These are phyloP conservation scores for Lentinula boryana DNA, from an alignment of 768 basidiomycete species.

Conservation along the genomic window DNA sequence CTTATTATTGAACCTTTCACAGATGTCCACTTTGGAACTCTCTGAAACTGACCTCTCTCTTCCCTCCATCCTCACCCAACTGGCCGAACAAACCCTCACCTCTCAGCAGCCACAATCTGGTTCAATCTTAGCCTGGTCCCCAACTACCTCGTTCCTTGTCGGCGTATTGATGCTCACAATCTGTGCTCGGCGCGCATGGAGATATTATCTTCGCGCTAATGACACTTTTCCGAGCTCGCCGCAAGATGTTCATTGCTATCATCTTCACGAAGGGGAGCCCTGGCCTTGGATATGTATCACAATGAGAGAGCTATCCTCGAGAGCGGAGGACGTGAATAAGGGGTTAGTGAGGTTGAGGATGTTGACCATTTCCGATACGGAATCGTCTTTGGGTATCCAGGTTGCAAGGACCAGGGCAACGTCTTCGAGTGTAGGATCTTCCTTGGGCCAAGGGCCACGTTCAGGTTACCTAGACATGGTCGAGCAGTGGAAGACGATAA, in stretches of 20 bases:
- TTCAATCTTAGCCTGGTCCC: not conserved
- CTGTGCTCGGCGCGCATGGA: not conserved
- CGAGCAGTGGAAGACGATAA: not conserved
- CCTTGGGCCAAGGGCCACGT: too few species aligned
- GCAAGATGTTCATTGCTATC: not conserved
- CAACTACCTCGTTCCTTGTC: not conserved
- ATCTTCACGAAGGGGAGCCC: not conserved
- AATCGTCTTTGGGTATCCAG: not conserved
- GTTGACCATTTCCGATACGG: not conserved
- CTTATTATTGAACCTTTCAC: not conserved
- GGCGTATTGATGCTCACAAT: not conserved
- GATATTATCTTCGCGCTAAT: not conserved
- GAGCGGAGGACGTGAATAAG: not conserved
- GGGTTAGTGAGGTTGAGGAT: not conserved
- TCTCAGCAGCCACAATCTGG: too few species aligned
- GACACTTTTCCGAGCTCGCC: not conserved
- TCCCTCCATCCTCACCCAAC: not conserved
- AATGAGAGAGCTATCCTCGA: not conserved
- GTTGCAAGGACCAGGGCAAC: not conserved
- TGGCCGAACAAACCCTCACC: not conserved
- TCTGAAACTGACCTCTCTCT: not conserved
- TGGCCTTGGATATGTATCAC: not conserved
- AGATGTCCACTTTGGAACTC: not conserved
- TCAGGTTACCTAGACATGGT: not conserved
- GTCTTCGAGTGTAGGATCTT: too few species aligned